Evolutionary conservation across 345 rosid genomes (phyloP).

Genomic region (Corchorus capsularis): DNA sequence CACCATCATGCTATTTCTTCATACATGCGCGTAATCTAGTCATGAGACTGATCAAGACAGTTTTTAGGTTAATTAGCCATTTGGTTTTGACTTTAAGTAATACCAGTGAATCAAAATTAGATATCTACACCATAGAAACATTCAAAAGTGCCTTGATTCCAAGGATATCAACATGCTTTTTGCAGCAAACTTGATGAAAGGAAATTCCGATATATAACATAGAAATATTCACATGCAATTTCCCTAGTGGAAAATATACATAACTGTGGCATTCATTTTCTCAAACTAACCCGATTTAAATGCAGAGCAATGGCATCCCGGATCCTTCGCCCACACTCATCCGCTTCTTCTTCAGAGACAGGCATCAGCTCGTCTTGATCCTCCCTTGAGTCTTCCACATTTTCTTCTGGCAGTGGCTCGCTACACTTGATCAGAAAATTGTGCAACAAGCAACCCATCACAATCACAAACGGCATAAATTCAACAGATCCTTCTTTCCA

Average conservation of each 20-base stretch:
- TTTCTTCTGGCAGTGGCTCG: conserved; percentile 43
- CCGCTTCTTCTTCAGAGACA: conserved; percentile 29
- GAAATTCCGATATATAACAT: not conserved
- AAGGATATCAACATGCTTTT: not conserved
- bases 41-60: no score
- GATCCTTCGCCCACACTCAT: conserved; percentile 33
- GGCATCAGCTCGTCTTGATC: conserved; percentile 37
- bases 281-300: conserved; percentile 44
- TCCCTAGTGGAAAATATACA: not conserved
- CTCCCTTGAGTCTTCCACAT: conserved; percentile 22
- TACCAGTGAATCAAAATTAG: not conserved
- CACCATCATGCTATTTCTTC: not conserved
- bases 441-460: conserved; percentile 68
- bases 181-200: not conserved
- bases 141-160: not conserved
- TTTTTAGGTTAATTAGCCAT: no score
- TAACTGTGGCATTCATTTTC: conserved; percentile 26
- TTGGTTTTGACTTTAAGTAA: no score
- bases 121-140: not conserved
- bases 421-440: conserved; percentile 60
- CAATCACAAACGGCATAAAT: conserved; percentile 62
- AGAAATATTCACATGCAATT: not conserved
- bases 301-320: conserved; percentile 69
- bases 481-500: conserved; percentile 67
- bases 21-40: not conserved